Evolutionary conservation across 164 flowering plant genomes (phyloP), one percentile per base, ranked within the genome.

Genomic region (Echeveria elegans): DNA sequence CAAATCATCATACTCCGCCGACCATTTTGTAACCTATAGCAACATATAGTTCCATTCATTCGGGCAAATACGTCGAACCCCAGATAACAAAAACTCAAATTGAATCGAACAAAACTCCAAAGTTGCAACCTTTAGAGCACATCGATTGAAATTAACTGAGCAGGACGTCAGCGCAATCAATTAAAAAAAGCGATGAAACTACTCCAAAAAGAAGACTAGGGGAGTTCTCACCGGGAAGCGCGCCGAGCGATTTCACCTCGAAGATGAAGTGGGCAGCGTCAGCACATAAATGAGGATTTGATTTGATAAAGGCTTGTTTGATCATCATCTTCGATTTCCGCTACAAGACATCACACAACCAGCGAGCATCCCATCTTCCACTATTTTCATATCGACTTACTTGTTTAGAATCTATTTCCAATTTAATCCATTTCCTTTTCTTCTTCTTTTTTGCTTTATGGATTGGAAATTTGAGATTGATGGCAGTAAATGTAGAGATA

Each of bases 211-310:
- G 47, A 4, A 8, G 15, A 14, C 2, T 16, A 53, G 60, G 15
- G 15, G 45, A 40, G 19, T n/a, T 36, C 61, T 56, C 32, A 56
- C 61, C 61, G 32, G 32, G 61, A 56, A 56, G 61, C 61, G 61
- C 28, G 61, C 61, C 61, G 32, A 56, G 60, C 30, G 60, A 53
- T 24, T 53, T 53, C 60, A 53, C 61, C 61, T 56, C 61, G 61
- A 56, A 56, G 28, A 14, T 56, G 32, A 28, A 56, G 0, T 56
- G n/a, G 32, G 32, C 56, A 50, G 24, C 56, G 56, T 50, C 56
- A 50, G 56, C 56, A 50, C 56, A 5, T 2, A 50, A 50, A 50
- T 50, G 26, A 26, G 61, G 61, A 56, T 56, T 56, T 28, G 61
- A 56, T 56, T 15, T 26, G 60, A 53, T 53, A 53, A 14, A 56